Evolutionary conservation across 1,284 basidiomycete genomes (phyloP).

Genomic region (Cutaneotrichosporon cavernicola): DNA sequence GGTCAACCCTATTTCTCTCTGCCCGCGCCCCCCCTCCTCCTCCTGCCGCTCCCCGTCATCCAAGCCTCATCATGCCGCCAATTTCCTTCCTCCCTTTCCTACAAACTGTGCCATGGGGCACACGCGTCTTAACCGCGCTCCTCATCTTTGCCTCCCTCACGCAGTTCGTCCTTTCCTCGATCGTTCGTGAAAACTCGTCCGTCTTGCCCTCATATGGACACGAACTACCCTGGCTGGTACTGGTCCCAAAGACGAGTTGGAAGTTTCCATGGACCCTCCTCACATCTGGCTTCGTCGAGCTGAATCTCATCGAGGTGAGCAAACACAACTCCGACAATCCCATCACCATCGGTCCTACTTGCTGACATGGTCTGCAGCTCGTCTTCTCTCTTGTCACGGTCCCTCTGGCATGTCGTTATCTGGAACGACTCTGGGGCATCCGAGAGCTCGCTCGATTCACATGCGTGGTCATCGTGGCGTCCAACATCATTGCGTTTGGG

Average conservation of each 20-base stretch:
- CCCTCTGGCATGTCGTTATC: conserved; percentile 78
- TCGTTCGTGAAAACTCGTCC: conserved; percentile 15
- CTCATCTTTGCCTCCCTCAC: conserved; percentile 65
- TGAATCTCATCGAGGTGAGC: conserved; percentile 75
- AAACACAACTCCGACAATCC: too few species aligned
- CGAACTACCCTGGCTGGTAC: conserved; percentile 70
- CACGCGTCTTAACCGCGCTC: conserved; percentile 69
- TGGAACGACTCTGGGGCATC: conserved; percentile 91
- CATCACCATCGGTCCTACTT: not conserved
- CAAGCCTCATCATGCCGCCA: conserved; percentile 41
- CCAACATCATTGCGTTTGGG: conserved; percentile 81
- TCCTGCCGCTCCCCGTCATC: not conserved
- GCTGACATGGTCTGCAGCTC: conserved; percentile 60
- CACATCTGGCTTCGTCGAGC: conserved; percentile 82
- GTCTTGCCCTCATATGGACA: conserved; percentile 28
- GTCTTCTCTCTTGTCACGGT: conserved; percentile 72
- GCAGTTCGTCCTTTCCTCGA: conserved; percentile 58
- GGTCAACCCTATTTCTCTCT: not conserved
- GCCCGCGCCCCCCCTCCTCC: not conserved
- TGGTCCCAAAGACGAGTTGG: conserved; percentile 77
- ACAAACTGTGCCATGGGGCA: conserved; percentile 58
- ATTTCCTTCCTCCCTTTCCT: conserved; percentile 52
- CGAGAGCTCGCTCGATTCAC: conserved; percentile 85
- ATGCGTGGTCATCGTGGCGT: conserved; percentile 69
- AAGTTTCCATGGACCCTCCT: conserved; percentile 93